These are phyloP conservation scores for Cinnamomum micranthum DNA, from an alignment of 164 flowering plant genomes.

Conservation along the genomic window DNA sequence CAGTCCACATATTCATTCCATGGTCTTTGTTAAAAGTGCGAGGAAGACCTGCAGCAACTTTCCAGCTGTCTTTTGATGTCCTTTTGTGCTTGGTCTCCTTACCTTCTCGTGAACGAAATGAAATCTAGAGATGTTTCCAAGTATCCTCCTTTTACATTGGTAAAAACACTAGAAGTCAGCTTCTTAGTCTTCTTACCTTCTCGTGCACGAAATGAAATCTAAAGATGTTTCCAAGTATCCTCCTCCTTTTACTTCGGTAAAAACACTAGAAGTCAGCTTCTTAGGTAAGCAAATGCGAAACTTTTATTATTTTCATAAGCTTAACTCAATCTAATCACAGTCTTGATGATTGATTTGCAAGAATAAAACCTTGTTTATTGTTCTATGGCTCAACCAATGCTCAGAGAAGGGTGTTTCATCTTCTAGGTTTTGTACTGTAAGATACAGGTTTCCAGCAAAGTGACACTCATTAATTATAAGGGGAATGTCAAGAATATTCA, in stretches of 20 bases:
- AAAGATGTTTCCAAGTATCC: background rate
- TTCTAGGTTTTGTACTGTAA: too few relatives aligned
- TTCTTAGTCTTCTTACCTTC: background rate
- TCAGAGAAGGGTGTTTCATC: too few relatives aligned
- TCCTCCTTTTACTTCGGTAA: background rate
- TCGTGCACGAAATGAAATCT: background rate
- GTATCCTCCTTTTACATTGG: background rate
- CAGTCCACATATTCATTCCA: conserved; percentile 2
- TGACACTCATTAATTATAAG: too few relatives aligned
- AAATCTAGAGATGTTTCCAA: too few relatives aligned
- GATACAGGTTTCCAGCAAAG: too few relatives aligned
- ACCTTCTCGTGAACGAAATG: too few relatives aligned
- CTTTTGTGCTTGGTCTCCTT: background rate
- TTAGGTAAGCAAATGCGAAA: background rate
- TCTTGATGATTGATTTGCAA: background rate
- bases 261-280: background rate
- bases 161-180: background rate
- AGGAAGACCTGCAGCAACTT: background rate
- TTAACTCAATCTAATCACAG: too few relatives aligned
- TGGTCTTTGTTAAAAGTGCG: background rate
- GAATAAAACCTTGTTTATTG: background rate
- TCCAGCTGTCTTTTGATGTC: background rate
- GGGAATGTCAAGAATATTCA: too few relatives aligned
- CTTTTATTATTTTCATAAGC: background rate
- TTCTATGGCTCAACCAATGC: too few relatives aligned